phyloP scores from a whole-genome alignment of 176 grass and related monocot species.

The Bothriochloa decipiens region DNA sequence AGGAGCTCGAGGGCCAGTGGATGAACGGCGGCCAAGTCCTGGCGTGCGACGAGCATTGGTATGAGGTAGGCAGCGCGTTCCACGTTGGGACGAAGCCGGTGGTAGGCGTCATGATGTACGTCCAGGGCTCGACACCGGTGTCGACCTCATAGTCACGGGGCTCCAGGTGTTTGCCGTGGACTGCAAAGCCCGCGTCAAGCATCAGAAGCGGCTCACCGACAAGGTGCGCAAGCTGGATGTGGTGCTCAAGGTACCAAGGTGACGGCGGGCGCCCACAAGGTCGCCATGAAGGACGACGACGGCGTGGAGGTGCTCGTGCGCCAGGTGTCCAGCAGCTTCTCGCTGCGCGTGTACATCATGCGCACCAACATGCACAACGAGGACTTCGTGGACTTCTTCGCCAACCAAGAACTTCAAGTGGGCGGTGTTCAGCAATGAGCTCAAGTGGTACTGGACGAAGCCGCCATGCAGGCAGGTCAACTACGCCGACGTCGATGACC shows the following conservation, averaged over 20 bases:
- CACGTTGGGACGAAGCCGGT: conserved; percentile 58
- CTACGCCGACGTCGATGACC: conserved; percentile 84
- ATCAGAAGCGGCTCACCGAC: conserved; percentile 59
- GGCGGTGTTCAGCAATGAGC: conserved; percentile 92
- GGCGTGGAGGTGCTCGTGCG: no score
- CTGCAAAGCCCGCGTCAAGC: conserved; percentile 53
- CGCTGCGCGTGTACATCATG: conserved; percentile 74
- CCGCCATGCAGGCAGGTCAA: conserved; percentile 60
- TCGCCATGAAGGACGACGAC: no score
- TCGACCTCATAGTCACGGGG: conserved; percentile 88
- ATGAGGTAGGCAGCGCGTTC: conserved; percentile 82
- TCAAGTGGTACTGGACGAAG: conserved; percentile 98
- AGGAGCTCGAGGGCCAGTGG: no score
- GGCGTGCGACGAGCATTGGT: conserved; percentile 68
- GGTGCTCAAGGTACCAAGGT: no score
- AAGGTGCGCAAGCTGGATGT: conserved; percentile 83
- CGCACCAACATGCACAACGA: conserved; percentile 92
- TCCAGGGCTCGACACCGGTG: conserved; percentile 66
- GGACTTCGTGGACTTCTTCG: conserved; percentile 81
- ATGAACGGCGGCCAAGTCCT: no score
- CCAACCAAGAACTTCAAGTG: conserved; percentile 83
- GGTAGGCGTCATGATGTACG: conserved; percentile 60
- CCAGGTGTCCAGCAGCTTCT: no score
- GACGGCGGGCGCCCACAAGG: no score
- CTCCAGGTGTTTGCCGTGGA: conserved; percentile 79